Evolutionary conservation across 768 basidiomycete genomes (phyloP).

Genomic region (Panaeolus cyanescens): DNA sequence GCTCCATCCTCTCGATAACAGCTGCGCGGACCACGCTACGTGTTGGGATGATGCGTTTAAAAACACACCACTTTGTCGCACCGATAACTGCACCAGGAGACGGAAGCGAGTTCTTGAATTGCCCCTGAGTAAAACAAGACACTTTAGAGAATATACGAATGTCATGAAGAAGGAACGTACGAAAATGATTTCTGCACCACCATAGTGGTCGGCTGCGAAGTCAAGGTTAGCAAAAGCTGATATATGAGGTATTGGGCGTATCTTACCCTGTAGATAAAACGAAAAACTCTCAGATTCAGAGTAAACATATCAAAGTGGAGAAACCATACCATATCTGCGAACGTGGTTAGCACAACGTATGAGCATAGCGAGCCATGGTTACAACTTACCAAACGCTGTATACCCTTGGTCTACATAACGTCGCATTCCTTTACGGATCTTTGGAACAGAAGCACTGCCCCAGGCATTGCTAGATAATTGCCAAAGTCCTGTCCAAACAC

Average conservation of each 20-base stretch:
- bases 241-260: background rate
- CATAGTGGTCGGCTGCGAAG: conserved; percentile 79
- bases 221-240: background rate
- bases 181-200: conserved; percentile 79
- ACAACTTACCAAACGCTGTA: conserved; percentile 56
- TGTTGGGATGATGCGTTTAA: conserved; percentile 52
- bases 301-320: background rate
- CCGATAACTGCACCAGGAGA: conserved; percentile 52
- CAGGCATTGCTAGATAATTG: conserved; percentile 86
- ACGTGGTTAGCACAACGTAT: background rate
- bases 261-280: conserved; percentile 28
- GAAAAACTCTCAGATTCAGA: background rate
- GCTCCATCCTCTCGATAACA: conserved; percentile 68
- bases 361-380: background rate
- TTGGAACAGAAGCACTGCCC: conserved; percentile 70
- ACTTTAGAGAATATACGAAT: conserved; percentile 9
- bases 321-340: conserved; percentile 37
- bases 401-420: conserved; percentile 63
- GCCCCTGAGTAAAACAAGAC: conserved; percentile 51
- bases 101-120: conserved; percentile 55
- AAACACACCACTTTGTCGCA: conserved; percentile 89
- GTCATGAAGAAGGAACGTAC: conserved; percentile 40
- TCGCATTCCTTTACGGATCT: conserved; percentile 68
- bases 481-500: conserved; percentile 82
- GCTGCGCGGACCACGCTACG: conserved; percentile 60